These are phyloP conservation scores for Passiflora organensis DNA, from an alignment of 345 rosid genomes.

Conservation along the genomic window DNA sequence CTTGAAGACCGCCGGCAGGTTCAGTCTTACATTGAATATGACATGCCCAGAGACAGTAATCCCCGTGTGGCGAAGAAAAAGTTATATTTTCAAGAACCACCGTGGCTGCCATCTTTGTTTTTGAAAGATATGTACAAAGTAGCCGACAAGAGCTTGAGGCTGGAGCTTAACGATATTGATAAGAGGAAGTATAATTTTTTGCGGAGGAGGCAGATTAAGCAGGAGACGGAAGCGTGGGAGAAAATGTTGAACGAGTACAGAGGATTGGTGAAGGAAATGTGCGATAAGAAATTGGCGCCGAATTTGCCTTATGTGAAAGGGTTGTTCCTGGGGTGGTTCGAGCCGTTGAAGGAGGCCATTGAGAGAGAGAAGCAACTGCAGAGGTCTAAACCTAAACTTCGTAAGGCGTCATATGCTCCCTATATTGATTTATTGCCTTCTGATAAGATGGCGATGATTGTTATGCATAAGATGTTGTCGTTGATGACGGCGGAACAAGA, in stretches of 20 bases:
- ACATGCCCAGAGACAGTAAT: constrained; percentile 25
- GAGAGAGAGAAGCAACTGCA: constrained; percentile 63
- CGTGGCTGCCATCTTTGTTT: constrained; percentile 74
- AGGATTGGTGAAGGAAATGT: constrained; percentile 67
- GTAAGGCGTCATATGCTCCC: constrained; percentile 74
- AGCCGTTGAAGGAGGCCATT: constrained; percentile 75
- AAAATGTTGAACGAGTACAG: constrained; percentile 69
- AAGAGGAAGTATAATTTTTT: constrained; percentile 53
- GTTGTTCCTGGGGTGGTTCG: constrained; percentile 86
- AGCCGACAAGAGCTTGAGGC: constrained; percentile 36
- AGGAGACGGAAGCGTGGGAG: constrained; percentile 96
- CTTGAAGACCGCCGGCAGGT: constrained; percentile 27
- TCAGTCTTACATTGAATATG: constrained; percentile 17
- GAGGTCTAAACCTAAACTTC: constrained; percentile 43
- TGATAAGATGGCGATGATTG: constrained; percentile 90
- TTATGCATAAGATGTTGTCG: constrained; percentile 94
- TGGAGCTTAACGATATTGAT: constrained; percentile 51
- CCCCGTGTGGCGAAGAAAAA: constrained; percentile 27
- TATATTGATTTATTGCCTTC: constrained; percentile 71
- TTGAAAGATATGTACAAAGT: constrained; percentile 49
- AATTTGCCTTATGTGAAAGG: constrained; percentile 76
- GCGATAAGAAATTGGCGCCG: constrained; percentile 74
- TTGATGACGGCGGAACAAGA: constrained; percentile 61
- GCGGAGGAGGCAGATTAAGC: constrained; percentile 72
- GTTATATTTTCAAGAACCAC: constrained; percentile 63